A percentile compares a stretch with the other conserved stretches of the same genome.
phyloP scores from a whole-genome alignment of 192 early-diverging fungal species.

The Backusella circina region DNA sequence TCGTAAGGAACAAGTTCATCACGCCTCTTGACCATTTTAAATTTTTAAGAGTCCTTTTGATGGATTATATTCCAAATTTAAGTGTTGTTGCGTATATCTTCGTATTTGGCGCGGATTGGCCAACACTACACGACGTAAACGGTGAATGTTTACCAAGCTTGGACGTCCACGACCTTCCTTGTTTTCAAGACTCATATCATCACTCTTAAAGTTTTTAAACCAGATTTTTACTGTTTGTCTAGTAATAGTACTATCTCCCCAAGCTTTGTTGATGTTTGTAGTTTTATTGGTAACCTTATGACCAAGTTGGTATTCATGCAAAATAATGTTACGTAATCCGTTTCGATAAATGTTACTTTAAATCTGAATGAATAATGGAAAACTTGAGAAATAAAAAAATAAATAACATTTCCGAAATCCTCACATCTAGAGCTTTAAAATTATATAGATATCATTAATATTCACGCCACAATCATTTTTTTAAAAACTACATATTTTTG shows the following conservation, averaged over 20 bases:
- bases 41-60: background rate
- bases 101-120: background rate
- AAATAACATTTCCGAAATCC: background rate
- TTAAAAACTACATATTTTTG: background rate
- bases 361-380: background rate
- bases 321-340: background rate
- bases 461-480: background rate
- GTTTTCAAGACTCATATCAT: background rate
- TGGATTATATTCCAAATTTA: background rate
- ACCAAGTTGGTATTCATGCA: background rate
- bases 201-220: background rate
- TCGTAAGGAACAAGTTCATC: background rate
- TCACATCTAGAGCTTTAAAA: background rate
- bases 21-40: background rate
- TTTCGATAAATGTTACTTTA: background rate
- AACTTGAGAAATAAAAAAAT: background rate
- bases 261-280: background rate
- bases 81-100: background rate
- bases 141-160: background rate
- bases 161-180: background rate
- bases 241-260: background rate
- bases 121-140: background rate
- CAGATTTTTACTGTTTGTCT: background rate
- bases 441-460: background rate
- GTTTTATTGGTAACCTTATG: background rate